Evolutionary conservation across 371 early-diverging fungal species (phyloP), one percentile per base, ranked within the genome.

Genomic region (Batkoa obscura): DNA sequence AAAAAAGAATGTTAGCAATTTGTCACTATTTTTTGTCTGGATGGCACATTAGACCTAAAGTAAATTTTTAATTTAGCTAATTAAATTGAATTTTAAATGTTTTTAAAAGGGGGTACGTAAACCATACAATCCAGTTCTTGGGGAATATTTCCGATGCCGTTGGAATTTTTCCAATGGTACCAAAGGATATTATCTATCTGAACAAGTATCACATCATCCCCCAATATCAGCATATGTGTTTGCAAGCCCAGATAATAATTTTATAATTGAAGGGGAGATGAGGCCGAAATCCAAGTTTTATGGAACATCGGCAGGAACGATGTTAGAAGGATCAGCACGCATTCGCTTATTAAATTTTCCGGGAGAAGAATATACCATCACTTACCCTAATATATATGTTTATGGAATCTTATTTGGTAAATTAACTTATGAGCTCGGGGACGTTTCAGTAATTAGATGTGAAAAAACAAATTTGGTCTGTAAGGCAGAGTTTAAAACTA

Each of bases 121-220:
- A 64, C 97, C 97, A 2, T 96, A 90, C 67, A 96, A 96, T 60
- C 95, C 97, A 23, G 84, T 92, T 17, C 74, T 96, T 32, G 95
- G 94, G 12, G 97, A 96, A 68, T 76, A 84, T 23, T 94, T 92
- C 66, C 83, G 90, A 34, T 83, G 88, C 58, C 62, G 68, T 51
- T 94, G 81, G 73, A 62, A 66, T 31, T 81, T 82, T 57, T 66
- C 71, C 10, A 86, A 90, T 65, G 74, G 73, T 2, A 39, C 74
- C 84, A 31, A 72, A 82, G 33, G 81, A 81, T 81, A 75, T 64
- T 94, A 84, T 66, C 73, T 94, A 33, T 81, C 88, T 34, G 97
- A 96, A 64, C 97, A 96, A 67, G 89, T 91, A 12, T 88, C 89
- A n/a, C 97, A 96, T 66, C 97, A 94, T 62, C 97, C 97, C 35